These are phyloP conservation scores for Skeletonema menzelii DNA, from an alignment of 108 stramenopile species.

Conservation along the genomic window DNA sequence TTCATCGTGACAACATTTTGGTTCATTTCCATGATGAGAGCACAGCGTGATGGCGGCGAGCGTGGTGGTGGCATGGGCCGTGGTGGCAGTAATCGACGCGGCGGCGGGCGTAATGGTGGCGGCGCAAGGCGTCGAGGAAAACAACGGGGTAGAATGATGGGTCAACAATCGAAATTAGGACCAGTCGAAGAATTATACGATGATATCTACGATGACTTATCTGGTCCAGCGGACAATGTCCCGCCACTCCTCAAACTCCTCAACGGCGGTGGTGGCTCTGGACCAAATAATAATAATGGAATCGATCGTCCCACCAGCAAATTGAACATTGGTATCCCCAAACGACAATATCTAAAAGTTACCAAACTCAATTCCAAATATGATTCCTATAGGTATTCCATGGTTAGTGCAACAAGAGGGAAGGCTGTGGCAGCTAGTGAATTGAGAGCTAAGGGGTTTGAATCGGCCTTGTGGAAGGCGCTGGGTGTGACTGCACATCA, in stretches of 20 bases:
- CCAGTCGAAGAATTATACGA: constrained; percentile 73
- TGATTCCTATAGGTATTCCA: constrained; percentile 71
- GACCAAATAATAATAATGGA: neutral
- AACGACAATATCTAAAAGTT: constrained; percentile 58
- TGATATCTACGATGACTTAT: constrained; percentile 67
- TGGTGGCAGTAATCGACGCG: neutral
- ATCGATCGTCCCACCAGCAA: constrained; percentile 40
- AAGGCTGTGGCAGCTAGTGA: constrained; percentile 69
- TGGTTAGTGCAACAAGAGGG: constrained; percentile 66
- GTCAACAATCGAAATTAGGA: constrained; percentile 16
- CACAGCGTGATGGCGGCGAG: neutral
- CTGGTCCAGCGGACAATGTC: constrained; percentile 13
- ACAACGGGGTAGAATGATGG: neutral
- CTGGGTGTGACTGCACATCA: constrained; percentile 6
- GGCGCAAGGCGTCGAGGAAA: neutral
- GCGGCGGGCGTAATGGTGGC: neutral
- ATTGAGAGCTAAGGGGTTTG: constrained; percentile 63
- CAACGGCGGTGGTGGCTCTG: neutral
- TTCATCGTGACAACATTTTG: constrained; percentile 21
- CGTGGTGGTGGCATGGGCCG: neutral
- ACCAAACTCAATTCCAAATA: constrained; percentile 71
- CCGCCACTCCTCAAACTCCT: constrained; percentile 19
- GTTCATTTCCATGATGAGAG: constrained; percentile 15
- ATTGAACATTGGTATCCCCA: constrained; percentile 71
- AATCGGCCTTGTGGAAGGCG: constrained; percentile 51